Conservation (phyloP, 768 basidiomycete species). For the Amanita rubescens region DNA sequence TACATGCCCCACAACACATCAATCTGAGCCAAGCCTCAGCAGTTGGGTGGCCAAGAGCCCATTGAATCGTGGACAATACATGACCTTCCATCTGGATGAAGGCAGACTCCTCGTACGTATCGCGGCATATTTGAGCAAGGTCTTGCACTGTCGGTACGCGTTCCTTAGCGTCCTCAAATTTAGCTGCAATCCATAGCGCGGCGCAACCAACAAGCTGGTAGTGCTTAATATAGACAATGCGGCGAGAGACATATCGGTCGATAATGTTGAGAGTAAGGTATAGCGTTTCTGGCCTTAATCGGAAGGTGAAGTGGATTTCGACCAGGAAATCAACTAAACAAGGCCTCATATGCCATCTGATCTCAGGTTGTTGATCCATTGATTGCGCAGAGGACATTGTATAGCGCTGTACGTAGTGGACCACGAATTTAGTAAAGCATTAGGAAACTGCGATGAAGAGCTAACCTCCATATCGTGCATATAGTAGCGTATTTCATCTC, state of each 20-base stretch:
- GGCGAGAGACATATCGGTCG: constrained; percentile 97
- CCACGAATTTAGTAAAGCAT: constrained; percentile 12
- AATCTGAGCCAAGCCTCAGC: constrained; percentile 95
- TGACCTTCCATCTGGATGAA: constrained; percentile 99
- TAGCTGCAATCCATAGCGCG: constrained; percentile 97
- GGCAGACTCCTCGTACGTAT: constrained; percentile 94
- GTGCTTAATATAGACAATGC: constrained; percentile 98
- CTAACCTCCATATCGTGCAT: constrained; percentile 99
- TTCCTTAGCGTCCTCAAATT: constrained; percentile 99
- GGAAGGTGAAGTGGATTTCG: constrained; percentile 97
- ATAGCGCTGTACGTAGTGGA: constrained; percentile 46
- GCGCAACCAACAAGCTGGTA: constrained; percentile 99
- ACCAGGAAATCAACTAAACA: constrained; percentile 98
- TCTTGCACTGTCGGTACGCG: constrained; percentile 95
- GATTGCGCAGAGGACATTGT: constrained; percentile 91
- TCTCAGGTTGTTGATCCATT: constrained; percentile 99
- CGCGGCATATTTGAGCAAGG: constrained; percentile 89
- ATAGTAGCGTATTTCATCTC: constrained; percentile 85
- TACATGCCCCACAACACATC: constrained; percentile 63
- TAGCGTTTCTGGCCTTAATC: constrained; percentile 95
- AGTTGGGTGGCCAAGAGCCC: constrained; percentile 95
- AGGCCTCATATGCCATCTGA: constrained; percentile 98
- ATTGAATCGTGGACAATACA: constrained; percentile 91
- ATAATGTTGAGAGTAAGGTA: constrained; percentile 98
- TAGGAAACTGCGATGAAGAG: constrained; percentile 6